These are phyloP conservation scores for Lolium perenne DNA, from an alignment of 176 grass and related monocot species.

Conservation along the genomic window DNA sequence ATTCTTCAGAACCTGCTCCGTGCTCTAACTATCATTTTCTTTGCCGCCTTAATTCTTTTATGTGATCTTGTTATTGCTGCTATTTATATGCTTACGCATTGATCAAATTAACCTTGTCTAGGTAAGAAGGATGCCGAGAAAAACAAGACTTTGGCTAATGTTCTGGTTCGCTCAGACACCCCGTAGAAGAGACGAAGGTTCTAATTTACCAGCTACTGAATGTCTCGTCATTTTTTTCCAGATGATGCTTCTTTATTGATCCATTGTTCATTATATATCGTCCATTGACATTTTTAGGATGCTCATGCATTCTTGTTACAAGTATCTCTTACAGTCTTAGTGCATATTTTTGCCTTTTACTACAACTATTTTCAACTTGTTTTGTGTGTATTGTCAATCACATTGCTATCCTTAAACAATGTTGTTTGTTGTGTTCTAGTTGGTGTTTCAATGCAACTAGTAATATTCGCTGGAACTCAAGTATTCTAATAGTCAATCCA, in stretches of 20 bases:
- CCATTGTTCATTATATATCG: background rate
- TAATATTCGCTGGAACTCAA: background rate
- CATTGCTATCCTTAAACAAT: background rate
- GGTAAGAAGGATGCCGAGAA: constrained; percentile 14
- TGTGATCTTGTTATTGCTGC: background rate
- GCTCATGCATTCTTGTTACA: constrained; percentile 3
- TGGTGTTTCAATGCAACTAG: background rate
- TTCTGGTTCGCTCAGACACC: constrained; percentile 37
- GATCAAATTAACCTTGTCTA: constrained; percentile 6
- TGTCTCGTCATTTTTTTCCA: background rate
- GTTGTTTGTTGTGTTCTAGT: background rate
- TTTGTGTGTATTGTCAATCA: constrained; percentile 1
- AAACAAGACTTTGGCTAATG: constrained; percentile 19
- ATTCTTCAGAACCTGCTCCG: background rate
- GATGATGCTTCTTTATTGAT: background rate
- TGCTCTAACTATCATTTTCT: background rate
- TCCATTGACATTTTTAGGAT: background rate
- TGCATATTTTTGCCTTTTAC: background rate
- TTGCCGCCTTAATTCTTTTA: background rate
- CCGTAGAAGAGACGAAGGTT: constrained; percentile 19
- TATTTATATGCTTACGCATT: background rate
- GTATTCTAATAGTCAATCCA: background rate
- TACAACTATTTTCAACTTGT: background rate
- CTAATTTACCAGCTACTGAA: background rate
- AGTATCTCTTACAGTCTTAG: background rate